These are phyloP conservation scores for Chrysoporthe cubensis DNA, from an alignment of 2,329 filamentous ascomycete genomes.

Conservation along the genomic window DNA sequence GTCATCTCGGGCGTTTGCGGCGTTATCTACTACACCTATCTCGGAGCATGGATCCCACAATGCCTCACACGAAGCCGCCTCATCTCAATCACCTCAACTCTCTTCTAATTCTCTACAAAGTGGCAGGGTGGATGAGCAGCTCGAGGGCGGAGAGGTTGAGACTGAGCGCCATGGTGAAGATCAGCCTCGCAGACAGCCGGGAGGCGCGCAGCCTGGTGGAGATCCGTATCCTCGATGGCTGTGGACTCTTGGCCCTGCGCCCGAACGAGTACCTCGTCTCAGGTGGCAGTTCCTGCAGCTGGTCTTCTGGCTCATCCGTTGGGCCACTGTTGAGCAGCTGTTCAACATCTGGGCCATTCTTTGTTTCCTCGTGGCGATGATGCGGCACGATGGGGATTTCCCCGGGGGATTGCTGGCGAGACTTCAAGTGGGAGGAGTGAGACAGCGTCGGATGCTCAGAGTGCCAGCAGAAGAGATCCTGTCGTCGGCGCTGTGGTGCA, in stretches of 20 bases:
- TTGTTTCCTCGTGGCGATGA: not conserved
- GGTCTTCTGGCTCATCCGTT: not conserved
- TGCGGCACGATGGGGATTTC: not conserved
- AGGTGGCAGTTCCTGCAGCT: slow-evolving; percentile 3
- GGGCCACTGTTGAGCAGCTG: not conserved
- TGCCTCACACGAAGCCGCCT: not conserved
- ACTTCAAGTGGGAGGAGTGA: not conserved
- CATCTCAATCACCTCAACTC: not conserved
- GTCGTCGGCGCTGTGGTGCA: slow-evolving; percentile 16
- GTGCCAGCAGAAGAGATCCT: slow-evolving; percentile 5
- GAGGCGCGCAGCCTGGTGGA: not conserved
- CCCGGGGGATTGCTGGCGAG: not conserved
- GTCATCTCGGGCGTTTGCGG: not conserved
- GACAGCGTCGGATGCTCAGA: not conserved
- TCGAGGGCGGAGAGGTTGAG: not conserved
- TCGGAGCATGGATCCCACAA: not conserved
- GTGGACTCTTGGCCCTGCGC: not conserved
- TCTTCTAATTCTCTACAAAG: too few species aligned
- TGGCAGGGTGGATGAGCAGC: not conserved
- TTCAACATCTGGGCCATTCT: not conserved
- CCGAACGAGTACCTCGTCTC: not conserved
- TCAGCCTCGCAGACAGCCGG: not conserved
- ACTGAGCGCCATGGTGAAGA: not conserved
- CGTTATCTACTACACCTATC: not conserved
- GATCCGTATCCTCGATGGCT: not conserved